Conservation (phyloP, 331 rosid genomes). For the Malus hybrid region DNA sequence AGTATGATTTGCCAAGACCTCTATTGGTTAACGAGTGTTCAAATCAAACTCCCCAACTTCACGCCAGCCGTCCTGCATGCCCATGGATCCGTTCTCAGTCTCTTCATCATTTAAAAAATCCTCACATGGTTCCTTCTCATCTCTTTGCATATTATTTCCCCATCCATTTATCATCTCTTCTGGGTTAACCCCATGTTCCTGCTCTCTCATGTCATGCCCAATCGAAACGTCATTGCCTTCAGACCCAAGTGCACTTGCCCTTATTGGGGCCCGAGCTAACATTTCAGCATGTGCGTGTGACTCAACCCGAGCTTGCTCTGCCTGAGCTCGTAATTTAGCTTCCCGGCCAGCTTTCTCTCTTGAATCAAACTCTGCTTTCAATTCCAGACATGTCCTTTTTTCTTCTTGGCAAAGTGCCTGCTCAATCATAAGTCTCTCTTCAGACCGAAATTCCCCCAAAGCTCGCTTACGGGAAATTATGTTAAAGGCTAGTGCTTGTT, state of each 20-base stretch:
- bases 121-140: slow-evolving; percentile 88
- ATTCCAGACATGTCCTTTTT: slow-evolving; percentile 59
- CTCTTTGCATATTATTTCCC: slow-evolving; percentile 75
- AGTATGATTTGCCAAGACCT: not conserved
- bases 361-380: slow-evolving; percentile 67
- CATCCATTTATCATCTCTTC: slow-evolving; percentile 80
- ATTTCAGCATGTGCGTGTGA: slow-evolving; percentile 75
- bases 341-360: slow-evolving; percentile 91
- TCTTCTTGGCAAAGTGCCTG: slow-evolving; percentile 93
- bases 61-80: slow-evolving; percentile 86
- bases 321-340: slow-evolving; percentile 70
- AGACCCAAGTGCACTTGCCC: slow-evolving; percentile 66
- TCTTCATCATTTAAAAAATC: slow-evolving; percentile 90
- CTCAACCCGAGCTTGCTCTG: slow-evolving; percentile 71
- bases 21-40: slow-evolving; percentile 49
- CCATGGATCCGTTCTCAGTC: slow-evolving; percentile 70
- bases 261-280: slow-evolving; percentile 70
- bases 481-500: slow-evolving; percentile 91
- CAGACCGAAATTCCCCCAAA: slow-evolving; percentile 86
- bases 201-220: slow-evolving; percentile 64
- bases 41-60: slow-evolving; percentile 88
- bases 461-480: slow-evolving; percentile 75
- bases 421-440: slow-evolving; percentile 93
- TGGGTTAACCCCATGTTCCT: slow-evolving; percentile 56
- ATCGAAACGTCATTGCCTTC: slow-evolving; percentile 54